Evolutionary conservation across 2,329 filamentous ascomycete species (phyloP).

Genomic region (Cladosporium sp.): DNA sequence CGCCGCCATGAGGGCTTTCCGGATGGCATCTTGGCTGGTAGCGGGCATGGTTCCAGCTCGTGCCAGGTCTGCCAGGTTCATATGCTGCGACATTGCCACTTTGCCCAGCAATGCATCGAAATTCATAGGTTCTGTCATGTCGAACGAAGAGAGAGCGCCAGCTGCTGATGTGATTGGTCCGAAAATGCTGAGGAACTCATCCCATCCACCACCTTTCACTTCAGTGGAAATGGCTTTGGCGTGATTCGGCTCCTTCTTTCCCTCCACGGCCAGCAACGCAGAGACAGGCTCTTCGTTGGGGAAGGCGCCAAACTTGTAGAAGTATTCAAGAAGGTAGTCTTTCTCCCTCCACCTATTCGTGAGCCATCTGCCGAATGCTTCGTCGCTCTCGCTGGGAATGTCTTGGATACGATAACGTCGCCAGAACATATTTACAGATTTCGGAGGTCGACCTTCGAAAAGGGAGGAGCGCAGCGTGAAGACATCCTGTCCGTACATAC

Average conservation of each 20-base stretch:
- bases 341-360: conserved; percentile 87
- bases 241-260: conserved; percentile 32
- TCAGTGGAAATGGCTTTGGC: conserved; percentile 46
- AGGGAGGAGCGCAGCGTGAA: conserved; percentile 86
- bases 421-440: conserved; percentile 97
- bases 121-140: conserved; percentile 36
- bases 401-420: conserved; percentile 74
- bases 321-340: conserved; percentile 81
- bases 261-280: conserved; percentile 33
- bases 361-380: conserved; percentile 80
- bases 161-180: conserved; percentile 49
- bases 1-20: conserved; percentile 28
- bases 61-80: conserved; percentile 24
- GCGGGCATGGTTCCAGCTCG: conserved; percentile 13
- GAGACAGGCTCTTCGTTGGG: conserved; percentile 57
- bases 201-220: conserved; percentile 47
- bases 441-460: conserved; percentile 81
- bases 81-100: conserved; percentile 31
- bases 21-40: conserved; percentile 28
- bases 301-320: conserved; percentile 68
- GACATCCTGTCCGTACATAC: conserved; percentile 80
- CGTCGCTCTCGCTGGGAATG: conserved; percentile 72
- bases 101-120: conserved; percentile 32
- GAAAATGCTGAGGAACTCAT: conserved; percentile 50
- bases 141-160: conserved; percentile 44